Percentiles rank a stretch among this genome's conserved stretches.
phyloP scores from a whole-genome alignment of 2,329 filamentous ascomycete genomes.

The Neofusicoccum kwambonambiense region DNA sequence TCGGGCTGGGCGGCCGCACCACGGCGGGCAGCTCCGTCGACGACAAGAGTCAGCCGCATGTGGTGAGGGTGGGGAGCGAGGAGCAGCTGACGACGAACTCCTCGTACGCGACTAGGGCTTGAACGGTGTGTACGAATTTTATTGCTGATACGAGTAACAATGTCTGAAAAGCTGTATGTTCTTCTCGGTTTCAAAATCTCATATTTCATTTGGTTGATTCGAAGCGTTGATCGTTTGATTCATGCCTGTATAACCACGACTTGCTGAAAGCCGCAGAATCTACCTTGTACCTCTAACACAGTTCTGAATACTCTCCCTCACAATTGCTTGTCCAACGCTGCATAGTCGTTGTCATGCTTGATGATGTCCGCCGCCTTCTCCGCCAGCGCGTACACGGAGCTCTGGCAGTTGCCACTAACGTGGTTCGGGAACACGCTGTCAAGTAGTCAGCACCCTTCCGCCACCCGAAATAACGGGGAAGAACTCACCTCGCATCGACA shows the following conservation, averaged over 20 bases:
- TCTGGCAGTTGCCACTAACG: constrained; percentile 22
- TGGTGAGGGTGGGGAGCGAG: not conserved
- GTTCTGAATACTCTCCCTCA: not conserved
- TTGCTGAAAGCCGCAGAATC: no score
- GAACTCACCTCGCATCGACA: constrained; percentile 16
- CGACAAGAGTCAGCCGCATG: not conserved
- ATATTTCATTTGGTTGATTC: no score
- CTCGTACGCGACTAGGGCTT: not conserved
- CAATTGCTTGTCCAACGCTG: not conserved
- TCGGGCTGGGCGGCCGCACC: not conserved
- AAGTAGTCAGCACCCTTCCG: no score
- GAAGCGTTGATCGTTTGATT: no score
- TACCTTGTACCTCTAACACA: no score
- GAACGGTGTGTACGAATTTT: not conserved
- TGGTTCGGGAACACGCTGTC: constrained; percentile 18
- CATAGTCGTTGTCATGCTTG: constrained; percentile 4
- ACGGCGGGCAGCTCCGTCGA: not conserved
- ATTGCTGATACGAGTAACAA: not conserved
- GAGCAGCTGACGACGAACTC: not conserved
- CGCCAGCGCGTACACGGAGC: constrained; percentile 34
- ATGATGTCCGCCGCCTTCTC: constrained; percentile 35
- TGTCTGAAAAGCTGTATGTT: no score
- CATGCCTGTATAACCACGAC: no score
- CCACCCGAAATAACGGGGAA: no score
- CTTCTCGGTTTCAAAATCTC: no score